Base-by-base conservation (phyloP, 2,329 filamentous ascomycete species). In the Amauroascus niger region DNA sequence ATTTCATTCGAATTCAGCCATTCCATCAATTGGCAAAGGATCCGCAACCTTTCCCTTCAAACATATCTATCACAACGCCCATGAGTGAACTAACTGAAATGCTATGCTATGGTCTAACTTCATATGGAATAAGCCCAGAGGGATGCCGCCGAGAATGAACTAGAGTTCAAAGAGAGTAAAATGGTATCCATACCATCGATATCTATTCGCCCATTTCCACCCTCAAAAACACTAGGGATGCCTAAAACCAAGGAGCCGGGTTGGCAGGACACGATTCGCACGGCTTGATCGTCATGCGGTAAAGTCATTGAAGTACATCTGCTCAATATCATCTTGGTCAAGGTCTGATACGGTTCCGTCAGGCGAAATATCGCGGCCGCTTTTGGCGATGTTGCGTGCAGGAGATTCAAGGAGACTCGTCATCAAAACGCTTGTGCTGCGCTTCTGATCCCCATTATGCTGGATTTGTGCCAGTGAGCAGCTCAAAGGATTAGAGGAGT, bases 331-430 rank as follows among this genome's bases (percentile, higher is more conserved):
- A 26, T 66, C 62, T 33, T 65, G 60, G 32, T 65, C 67, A 7
- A 64, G 54, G 9, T 70, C 67, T 6, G 67, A 64, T 35, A 70
- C 60, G 2, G 68, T 70, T 16, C 60, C 65, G 28, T 69, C 64
- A 0, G 68, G 63, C 5, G 68, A 69, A 22, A 52, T 44, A n/a
- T 49, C 51, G n/a, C 58, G 59, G 13, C 57, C 48, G 5, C 49
- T 40, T 35, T 60, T 53, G 47, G 63, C 61, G 16, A 56, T 50
- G 41, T 58, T 56, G 45, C 56, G 51, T 6, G 24, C 39, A 16
- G 60, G 47, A 20, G 55, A 55, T 8, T 49, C 40, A 28, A 57
- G 55, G 24, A 58, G 32, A 22, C 40, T 45, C 9, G 28, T 18
- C 43, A 45, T 49, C 6, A 39, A 26, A 43, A 49, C 18, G 13